Base-by-base conservation (phyloP, 2,329 filamentous ascomycete species). In the Anthostomella pinea region DNA sequence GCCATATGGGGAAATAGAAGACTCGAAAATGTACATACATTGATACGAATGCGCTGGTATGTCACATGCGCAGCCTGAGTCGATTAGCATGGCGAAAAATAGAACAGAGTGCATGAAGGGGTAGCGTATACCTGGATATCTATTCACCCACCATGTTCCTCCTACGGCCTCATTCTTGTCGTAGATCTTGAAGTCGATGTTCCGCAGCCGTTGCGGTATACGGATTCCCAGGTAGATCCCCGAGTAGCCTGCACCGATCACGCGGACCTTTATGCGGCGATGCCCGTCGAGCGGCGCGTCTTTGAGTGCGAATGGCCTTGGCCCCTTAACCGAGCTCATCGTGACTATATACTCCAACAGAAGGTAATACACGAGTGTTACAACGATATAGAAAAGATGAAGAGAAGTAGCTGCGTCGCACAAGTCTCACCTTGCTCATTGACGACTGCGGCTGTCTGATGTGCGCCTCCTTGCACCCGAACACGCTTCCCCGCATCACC, bases 11-110 rank as follows among this genome's bases (percentile, higher is more conserved):
- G n/a, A n/a, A n/a, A n/a, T n/a, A n/a, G n/a, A n/a, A n/a, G n/a
- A n/a, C n/a, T n/a, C n/a, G n/a, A n/a, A n/a, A n/a, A n/a, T n/a
- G n/a, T n/a, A n/a, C n/a, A n/a, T n/a, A n/a, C n/a, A 77, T 42
- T 74, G 73, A 49, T 78, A 78, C 6, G 72, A 74, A 44, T 77
- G 73, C 6, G 69, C 63, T 5, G 61, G 60, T 11, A 63, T 52
- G 26, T 61, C 58, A 37, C 57, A 59, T 18, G 57, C 57, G 21
- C 57, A 56, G 1, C 57, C 58, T 59, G 8, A 1, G n/a, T n/a
- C n/a, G n/a, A n/a, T n/a, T n/a, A n/a, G n/a, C n/a, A n/a, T n/a
- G n/a, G n/a, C n/a, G n/a, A n/a, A n/a, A n/a, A n/a, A n/a, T n/a
- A n/a, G n/a, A n/a, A n/a, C n/a, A n/a, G n/a, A n/a, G n/a, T n/a